Evolutionary conservation across 164 flowering plant genomes (phyloP), one percentile per base, ranked within the genome.

Genomic region (Saururus chinensis): DNA sequence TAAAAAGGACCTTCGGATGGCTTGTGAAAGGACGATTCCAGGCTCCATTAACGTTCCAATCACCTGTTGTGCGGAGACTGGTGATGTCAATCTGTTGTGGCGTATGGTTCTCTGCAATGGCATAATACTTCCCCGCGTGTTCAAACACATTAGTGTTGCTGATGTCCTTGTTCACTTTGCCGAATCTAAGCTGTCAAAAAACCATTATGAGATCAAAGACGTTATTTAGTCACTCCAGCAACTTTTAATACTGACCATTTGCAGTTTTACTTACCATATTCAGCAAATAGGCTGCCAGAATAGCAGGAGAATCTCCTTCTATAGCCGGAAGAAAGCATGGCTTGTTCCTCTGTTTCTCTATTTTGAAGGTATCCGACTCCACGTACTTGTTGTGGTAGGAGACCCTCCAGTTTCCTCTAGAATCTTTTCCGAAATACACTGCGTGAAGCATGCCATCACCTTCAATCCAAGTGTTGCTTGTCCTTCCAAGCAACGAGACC

Each of bases 391-490:
- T 86, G 4, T 76, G 80, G 77, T 86, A 86, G 9, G 57, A 57
- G 23, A 81, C 66, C 9, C 0, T 75, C 87, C 88, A 77, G 10
- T 20, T 57, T 10, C 73, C 75, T 48, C 68, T 53, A 40, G 19
- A 40, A 19, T 68, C 73, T 59, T 76, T 82, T 0, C 20, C 41
- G 41, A 84, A 84, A 60, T 84, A 78, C 23, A 86, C 25, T 14
- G 88, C 83, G 71, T 83, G 87, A 45, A 83, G 74, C 87, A 84
- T 82, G 51, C 88, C 92, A 76, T 86, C 87, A 58, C 88, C 92
- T 74, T 86, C 92, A 19, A 84, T 51, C 92, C 85, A 83, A 1
- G 56, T 64, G 25, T 78, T 61, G 51, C 72, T 82, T 56, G 92
- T 75, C 60, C 60, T 64, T n/a, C 92, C 92, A 61, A 86, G 78